Conservation (phyloP, 768 basidiomycete species). For the Tremella fuciformis region DNA sequence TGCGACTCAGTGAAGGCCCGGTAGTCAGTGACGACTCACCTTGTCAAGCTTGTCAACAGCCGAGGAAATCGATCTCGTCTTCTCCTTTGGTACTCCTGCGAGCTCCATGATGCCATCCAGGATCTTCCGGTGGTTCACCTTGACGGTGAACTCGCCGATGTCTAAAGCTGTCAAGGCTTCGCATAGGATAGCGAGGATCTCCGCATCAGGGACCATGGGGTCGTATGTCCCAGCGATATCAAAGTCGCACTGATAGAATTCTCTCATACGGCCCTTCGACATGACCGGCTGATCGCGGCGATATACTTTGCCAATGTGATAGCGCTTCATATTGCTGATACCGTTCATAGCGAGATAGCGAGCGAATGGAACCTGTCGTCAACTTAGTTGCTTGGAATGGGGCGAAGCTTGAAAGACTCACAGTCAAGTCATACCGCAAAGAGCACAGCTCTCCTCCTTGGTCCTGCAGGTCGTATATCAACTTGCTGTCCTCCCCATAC, state of each 20-base stretch:
- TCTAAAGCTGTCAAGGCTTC: conserved; percentile 78
- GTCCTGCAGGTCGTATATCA: conserved; percentile 96
- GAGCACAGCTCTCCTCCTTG: conserved; percentile 96
- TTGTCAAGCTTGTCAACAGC: conserved; percentile 99
- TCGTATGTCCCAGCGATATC: conserved; percentile 92
- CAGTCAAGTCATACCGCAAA: conserved; percentile 92
- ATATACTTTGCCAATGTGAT: conserved; percentile 99
- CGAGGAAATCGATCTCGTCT: conserved; percentile 86
- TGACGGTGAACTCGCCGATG: conserved; percentile 91
- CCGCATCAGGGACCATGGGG: conserved; percentile 95
- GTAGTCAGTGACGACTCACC: conserved; percentile 54
- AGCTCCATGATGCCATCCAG: conserved; percentile 95
- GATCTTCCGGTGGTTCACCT: conserved; percentile 95
- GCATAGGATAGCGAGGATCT: conserved; percentile 75
- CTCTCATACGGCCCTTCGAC: conserved; percentile 96
- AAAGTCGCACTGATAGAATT: conserved; percentile 97
- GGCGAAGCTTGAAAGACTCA: conserved; percentile 33
- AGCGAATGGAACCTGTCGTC: conserved; percentile 72
- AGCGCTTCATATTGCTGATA: conserved; percentile 71
- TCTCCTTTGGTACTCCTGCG: conserved; percentile 86
- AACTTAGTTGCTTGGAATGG: neutral
- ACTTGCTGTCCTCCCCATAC: conserved; percentile 90
- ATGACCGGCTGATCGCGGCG: conserved; percentile 93
- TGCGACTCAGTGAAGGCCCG: conserved; percentile 42
- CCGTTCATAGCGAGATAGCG: conserved; percentile 93